phyloP scores from a whole-genome alignment of 179 eudicot genomes.

The Spergularia azorica region DNA sequence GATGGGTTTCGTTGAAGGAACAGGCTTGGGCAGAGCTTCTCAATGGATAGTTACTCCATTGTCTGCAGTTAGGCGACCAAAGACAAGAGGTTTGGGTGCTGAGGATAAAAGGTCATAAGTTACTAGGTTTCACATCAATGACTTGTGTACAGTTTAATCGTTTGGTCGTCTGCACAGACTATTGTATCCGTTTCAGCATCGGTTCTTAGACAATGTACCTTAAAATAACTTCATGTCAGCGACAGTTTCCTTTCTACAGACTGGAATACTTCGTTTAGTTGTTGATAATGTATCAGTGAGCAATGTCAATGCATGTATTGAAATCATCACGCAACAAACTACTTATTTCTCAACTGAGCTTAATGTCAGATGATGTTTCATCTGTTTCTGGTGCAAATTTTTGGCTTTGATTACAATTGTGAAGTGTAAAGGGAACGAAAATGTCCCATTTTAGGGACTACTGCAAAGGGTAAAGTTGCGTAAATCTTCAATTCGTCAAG shows the following conservation, averaged over 20 bases:
- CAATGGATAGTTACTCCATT: constrained; percentile 85
- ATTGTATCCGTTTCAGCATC: neutral
- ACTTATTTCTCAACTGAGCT: neutral
- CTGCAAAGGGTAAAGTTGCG: too few species aligned
- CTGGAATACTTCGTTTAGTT: neutral
- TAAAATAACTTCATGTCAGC: neutral
- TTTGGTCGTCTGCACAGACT: neutral
- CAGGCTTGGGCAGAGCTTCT: constrained; percentile 78
- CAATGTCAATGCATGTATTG: constrained; percentile 8
- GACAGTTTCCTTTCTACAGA: neutral
- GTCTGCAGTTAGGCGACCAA: constrained; percentile 80
- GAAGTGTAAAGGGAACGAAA: too few species aligned
- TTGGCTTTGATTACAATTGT: too few species aligned
- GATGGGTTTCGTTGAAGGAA: constrained; percentile 92
- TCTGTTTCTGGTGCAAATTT: neutral
- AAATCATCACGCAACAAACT: neutral
- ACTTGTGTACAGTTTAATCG: constrained; percentile 12
- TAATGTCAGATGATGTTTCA: neutral
- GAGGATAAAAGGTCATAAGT: constrained; percentile 32
- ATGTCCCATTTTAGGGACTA: too few species aligned
- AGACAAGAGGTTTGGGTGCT: constrained; percentile 85
- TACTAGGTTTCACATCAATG: neutral
- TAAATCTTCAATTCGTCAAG: too few species aligned
- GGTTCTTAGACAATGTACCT: neutral
- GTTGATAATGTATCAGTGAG: neutral